phyloP scores from a whole-genome alignment of 306 rosid species.

The Betula pendula region DNA sequence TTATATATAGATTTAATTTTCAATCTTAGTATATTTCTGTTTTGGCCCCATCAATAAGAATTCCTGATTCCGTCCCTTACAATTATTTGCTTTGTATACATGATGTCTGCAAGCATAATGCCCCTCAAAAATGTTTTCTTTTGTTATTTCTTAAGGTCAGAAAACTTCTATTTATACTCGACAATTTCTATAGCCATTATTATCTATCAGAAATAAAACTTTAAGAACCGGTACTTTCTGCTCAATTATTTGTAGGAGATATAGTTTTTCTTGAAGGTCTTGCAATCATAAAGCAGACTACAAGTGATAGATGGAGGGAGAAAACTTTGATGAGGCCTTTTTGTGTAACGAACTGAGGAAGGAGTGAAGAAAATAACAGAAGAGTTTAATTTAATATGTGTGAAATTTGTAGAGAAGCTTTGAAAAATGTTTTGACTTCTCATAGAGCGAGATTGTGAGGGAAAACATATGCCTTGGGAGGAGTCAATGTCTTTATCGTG shows the following conservation, averaged over 20 bases:
- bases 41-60: too few species aligned
- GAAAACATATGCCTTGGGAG: not conserved
- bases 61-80: too few species aligned
- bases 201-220: not conserved
- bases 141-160: not conserved
- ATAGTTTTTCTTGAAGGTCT: conserved; percentile 14
- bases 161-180: not conserved
- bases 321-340: conserved; percentile 5
- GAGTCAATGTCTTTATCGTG: not conserved
- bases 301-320: conserved; percentile 14
- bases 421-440: not conserved
- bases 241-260: conserved; percentile 6
- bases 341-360: not conserved
- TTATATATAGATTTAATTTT: too few species aligned
- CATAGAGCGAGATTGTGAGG: not conserved
- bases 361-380: not conserved
- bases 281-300: not conserved
- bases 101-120: not conserved
- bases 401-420: not conserved
- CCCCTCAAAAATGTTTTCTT: not conserved
- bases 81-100: not conserved
- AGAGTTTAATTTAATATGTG: not conserved
- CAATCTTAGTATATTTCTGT: too few species aligned
- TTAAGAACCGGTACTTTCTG: not conserved
- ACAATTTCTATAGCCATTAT: not conserved